A percentile compares a stretch with the other conserved stretches of the same genome.
phyloP scores from a whole-genome alignment of 177 flowering plant genomes.

The Vitis hybrid region DNA sequence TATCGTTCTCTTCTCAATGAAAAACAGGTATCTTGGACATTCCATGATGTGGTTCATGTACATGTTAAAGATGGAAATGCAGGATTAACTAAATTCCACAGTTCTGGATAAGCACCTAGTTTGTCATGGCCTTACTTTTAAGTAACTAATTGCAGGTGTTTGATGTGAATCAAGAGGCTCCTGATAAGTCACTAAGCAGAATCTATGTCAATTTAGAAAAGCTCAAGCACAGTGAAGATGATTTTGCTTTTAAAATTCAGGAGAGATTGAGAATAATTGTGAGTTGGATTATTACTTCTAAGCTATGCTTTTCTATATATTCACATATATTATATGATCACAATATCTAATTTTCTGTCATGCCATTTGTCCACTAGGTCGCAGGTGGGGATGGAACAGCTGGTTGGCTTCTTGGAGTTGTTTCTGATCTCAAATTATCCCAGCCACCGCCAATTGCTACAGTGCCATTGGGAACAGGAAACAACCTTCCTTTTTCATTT shows the following conservation, averaged over 20 bases:
- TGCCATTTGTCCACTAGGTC: conserved; percentile 46
- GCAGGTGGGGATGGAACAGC: conserved; percentile 99
- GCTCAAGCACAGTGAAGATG: conserved; percentile 54
- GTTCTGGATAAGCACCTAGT: background rate
- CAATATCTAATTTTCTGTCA: background rate
- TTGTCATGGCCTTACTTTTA: background rate
- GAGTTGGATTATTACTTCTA: conserved; percentile 31
- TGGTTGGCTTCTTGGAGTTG: conserved; percentile 94
- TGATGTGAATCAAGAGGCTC: conserved; percentile 80
- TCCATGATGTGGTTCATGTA: background rate
- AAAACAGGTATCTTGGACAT: conserved; percentile 51
- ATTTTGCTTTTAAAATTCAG: conserved; percentile 46
- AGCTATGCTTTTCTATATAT: background rate
- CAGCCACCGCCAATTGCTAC: conserved; percentile 92
- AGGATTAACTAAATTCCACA: no score
- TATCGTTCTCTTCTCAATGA: conserved; percentile 60
- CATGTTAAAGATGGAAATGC: no score
- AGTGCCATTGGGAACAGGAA: conserved; percentile 95
- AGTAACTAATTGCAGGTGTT: conserved; percentile 48
- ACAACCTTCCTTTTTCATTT: conserved; percentile 92
- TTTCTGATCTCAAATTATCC: conserved; percentile 80
- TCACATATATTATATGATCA: background rate
- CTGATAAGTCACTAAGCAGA: conserved; percentile 61
- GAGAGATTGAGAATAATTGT: conserved; percentile 70
- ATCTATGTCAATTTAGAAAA: conserved; percentile 66